Evolutionary conservation across 257 asterid genomes (phyloP), one percentile per base, ranked within the genome.

Genomic region (Mitragyna speciosa): DNA sequence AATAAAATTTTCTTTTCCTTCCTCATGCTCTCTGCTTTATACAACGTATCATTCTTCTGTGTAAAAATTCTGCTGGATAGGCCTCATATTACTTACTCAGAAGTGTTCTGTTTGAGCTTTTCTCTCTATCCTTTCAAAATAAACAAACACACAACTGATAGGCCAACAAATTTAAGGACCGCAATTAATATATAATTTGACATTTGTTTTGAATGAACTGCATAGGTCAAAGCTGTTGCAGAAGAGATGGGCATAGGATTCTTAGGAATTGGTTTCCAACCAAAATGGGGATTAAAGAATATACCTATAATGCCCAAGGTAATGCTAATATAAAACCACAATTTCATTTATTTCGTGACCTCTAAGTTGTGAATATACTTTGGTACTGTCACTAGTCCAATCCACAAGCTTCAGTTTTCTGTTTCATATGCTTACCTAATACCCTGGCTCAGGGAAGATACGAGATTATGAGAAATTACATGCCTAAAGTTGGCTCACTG

Each of bases 301-400:
- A 95, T 95, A 85, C 99, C 99, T 36, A 72, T 95, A 79, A 95
- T 95, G 99, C 99, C 99, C n/a, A 95, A 95, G 98, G 98, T 95
- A 90, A 78, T 59, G 22, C 80, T 63, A 58, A 41, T 31, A 36
- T 54, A 68, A 72, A 72, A 14, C 43, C 41, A 69, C 26, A 54
- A 0, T 64, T 17, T 59, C 51, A 43, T 41, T 70, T 66, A 7
- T 73, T 68, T 64, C 3, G 3, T 52, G 12, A 61, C 47, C 51
- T 73, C n/a, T 31, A 47, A 30, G 39, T 58, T 61, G 59, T 49
- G 17, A 28, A 33, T 49, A 33, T 41, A 39, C 39, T 47, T 36
- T 61, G 26, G 7, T 20, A 19, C 63, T 58, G 45, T 47, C 7
- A 52, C 2, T 49, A 61, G 12, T 17, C 69, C 7, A 17, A 49